Evolutionary conservation across 2,329 filamentous ascomycete genomes (phyloP).

Genomic region (Pochonia chlamydosporia): DNA sequence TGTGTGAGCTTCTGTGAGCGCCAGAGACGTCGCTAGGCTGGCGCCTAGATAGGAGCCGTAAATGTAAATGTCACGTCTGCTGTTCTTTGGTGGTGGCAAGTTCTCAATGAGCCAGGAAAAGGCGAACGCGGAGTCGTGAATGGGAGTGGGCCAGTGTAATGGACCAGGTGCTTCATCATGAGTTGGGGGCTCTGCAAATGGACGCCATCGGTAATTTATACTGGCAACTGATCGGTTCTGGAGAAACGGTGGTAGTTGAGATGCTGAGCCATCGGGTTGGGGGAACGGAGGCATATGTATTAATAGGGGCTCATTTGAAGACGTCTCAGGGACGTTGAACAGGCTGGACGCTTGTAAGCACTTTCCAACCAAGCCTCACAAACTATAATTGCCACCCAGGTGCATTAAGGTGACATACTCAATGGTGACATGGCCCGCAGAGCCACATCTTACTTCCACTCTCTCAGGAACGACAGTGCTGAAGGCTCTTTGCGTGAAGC

Average conservation of each 20-base stretch:
- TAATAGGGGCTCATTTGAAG: constrained; percentile 36
- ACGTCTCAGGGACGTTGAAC: constrained; percentile 35
- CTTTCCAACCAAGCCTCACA: not conserved
- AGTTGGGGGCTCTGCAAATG: constrained; percentile 12
- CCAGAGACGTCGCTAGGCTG: constrained; percentile 48
- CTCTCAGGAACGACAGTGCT: constrained; percentile 25
- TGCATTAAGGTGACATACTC: constrained; percentile 34
- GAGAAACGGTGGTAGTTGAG: constrained; percentile 35
- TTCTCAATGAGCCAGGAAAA: constrained; percentile 47
- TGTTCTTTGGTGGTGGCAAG: constrained; percentile 29
- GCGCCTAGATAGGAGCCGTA: constrained; percentile 55
- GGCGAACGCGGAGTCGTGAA: constrained; percentile 50
- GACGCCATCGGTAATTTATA: constrained; percentile 56
- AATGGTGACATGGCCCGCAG: constrained; percentile 42
- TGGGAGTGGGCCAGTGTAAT: constrained; percentile 47
- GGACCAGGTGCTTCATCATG: constrained; percentile 14
- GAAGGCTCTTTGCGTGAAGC: constrained; percentile 2
- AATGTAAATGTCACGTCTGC: constrained; percentile 35
- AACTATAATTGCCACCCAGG: not conserved
- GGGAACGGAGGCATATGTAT: constrained; percentile 50
- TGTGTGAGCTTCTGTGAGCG: constrained; percentile 48
- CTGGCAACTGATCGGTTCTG: constrained; percentile 40
- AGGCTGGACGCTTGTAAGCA: constrained; percentile 21
- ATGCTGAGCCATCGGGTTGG: constrained; percentile 17
- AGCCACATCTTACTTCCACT: constrained; percentile 41